Evolutionary conservation across 345 rosid species (phyloP).

Genomic region (Syzygium aqueum): DNA sequence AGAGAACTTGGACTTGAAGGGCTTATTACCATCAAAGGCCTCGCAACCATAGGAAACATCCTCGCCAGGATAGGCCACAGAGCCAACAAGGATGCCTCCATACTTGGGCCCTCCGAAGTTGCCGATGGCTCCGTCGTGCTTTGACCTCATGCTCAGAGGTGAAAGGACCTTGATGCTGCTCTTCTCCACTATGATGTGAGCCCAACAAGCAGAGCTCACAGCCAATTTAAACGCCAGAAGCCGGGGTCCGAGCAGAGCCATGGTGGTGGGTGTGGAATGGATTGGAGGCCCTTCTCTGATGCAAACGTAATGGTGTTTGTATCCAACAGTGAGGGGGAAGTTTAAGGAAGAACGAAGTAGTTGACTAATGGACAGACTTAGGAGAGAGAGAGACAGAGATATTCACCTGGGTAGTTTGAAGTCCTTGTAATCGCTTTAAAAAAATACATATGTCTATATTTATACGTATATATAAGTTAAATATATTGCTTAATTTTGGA

Average conservation of each 20-base stretch:
- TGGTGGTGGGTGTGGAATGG: neutral
- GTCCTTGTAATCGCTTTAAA: neutral
- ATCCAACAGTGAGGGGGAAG: neutral
- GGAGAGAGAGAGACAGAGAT: neutral
- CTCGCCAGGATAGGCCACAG: conserved; percentile 55
- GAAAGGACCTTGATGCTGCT: conserved; percentile 58
- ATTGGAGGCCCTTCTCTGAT: neutral
- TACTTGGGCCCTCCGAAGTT: conserved; percentile 89
- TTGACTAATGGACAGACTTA: neutral
- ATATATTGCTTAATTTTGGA: neutral
- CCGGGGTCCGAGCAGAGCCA: neutral
- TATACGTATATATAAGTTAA: neutral
- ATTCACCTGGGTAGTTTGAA: neutral
- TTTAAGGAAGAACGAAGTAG: neutral
- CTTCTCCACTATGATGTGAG: conserved; percentile 88
- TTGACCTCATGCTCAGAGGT: conserved; percentile 43
- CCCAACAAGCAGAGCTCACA: conserved; percentile 15
- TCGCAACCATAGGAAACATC: conserved; percentile 44
- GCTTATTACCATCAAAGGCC: conserved; percentile 44
- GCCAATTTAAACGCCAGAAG: neutral
- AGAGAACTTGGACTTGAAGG: conserved; percentile 43
- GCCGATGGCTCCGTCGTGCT: conserved; percentile 72
- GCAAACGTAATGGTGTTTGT: neutral
- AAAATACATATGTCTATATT: neutral
- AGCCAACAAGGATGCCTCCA: conserved; percentile 71